Percentiles rank a stretch among this genome's conserved stretches.
phyloP scores from a whole-genome alignment of 2,329 filamentous ascomycete species.

The Aspergillus nomiae region DNA sequence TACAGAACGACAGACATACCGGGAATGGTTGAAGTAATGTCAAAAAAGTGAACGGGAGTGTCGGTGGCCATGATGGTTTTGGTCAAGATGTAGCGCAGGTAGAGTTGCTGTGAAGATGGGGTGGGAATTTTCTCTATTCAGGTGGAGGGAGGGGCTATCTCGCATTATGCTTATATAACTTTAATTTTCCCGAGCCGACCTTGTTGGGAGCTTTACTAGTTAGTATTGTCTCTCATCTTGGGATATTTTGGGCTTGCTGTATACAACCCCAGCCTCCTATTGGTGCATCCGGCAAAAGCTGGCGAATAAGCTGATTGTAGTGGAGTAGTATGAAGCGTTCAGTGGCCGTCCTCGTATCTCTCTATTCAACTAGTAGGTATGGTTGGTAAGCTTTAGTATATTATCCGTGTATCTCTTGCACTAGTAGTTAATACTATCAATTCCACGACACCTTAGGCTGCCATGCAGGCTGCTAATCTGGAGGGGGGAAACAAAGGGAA shows the following conservation, averaged over 20 bases:
- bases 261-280: not conserved
- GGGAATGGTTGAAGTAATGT: slow-evolving; percentile 31
- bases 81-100: not conserved
- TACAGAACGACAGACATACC: slow-evolving; percentile 18
- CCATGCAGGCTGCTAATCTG: not conserved
- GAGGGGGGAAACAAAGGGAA: not conserved
- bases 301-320: not conserved
- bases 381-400: not conserved
- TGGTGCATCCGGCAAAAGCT: not conserved
- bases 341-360: not conserved
- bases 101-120: not conserved
- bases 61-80: slow-evolving; percentile 21
- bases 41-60: slow-evolving; percentile 38
- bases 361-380: not conserved
- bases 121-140: not conserved
- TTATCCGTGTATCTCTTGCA: not conserved
- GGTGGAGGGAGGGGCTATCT: not conserved
- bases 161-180: not conserved
- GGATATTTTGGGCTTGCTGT: not conserved
- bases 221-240: no score
- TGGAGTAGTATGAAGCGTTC: not conserved
- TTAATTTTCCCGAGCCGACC: not conserved
- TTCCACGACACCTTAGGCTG: not conserved
- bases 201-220: not conserved
- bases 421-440: not conserved